These are phyloP conservation scores for Leucocoprinus leucothites DNA, from an alignment of 768 basidiomycete species.

Conservation along the genomic window DNA sequence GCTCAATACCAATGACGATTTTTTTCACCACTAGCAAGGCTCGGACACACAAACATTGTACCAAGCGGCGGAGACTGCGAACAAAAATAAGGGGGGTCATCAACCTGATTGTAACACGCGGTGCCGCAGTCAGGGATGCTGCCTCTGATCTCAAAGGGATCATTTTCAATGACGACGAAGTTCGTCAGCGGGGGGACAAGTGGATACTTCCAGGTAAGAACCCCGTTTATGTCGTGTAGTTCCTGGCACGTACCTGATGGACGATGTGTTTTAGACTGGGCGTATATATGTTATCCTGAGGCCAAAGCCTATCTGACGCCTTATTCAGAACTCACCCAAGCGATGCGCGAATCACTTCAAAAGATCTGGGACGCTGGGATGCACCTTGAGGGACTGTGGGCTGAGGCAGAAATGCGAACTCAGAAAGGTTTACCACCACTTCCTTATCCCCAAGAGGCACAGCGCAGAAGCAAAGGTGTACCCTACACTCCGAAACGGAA, in stretches of 20 bases:
- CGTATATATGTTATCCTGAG: conserved; percentile 6
- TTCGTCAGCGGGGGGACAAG: not conserved
- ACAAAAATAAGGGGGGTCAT: conserved; percentile 2
- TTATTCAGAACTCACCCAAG: not conserved
- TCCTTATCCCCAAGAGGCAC: too few relatives aligned
- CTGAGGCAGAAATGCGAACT: conserved; percentile 4
- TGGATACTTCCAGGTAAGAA: conserved; percentile 8
- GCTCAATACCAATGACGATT: conserved; percentile 7
- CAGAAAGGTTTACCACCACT: not conserved
- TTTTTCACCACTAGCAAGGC: conserved; percentile 8
- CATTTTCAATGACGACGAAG: not conserved
- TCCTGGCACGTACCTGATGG: not conserved
- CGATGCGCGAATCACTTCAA: not conserved
- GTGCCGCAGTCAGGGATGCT: not conserved
- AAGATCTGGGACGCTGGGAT: conserved; percentile 4
- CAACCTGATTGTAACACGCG: conserved; percentile 1
- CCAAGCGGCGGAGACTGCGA: conserved; percentile 6
- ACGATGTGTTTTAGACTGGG: conserved; percentile 6
- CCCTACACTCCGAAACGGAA: too few relatives aligned
- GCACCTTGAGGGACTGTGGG: conserved; percentile 3
- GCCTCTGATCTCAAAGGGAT: not conserved
- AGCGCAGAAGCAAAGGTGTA: too few relatives aligned
- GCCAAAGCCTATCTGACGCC: not conserved
- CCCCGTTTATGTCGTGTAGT: too few relatives aligned
- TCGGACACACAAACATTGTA: conserved; percentile 7